Evolutionary conservation across 139 green algal genomes (phyloP), one percentile per base, ranked within the genome.

Genomic region (Prasinococcaceae sp.): DNA sequence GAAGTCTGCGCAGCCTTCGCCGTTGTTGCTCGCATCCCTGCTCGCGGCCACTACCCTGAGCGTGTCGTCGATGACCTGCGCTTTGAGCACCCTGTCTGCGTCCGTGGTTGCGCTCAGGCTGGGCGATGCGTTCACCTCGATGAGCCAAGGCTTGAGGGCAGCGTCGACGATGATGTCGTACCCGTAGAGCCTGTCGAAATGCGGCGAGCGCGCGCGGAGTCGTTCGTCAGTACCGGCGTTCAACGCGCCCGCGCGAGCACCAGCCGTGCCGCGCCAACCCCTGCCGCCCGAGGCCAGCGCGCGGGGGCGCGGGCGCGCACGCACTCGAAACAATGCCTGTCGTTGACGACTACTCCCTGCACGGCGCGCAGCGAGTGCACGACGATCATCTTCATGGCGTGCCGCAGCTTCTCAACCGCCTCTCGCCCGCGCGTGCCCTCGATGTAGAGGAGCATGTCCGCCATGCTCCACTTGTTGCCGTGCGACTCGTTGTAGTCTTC

Each of bases 241-340:
- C n/a, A n/a, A n/a, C n/a, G n/a, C n/a, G n/a, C n/a, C n/a, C n/a
- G n/a, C n/a, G n/a, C n/a, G n/a, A n/a, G n/a, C n/a, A n/a, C n/a
- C n/a, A n/a, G n/a, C n/a, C n/a, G n/a, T n/a, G n/a, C n/a, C n/a
- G n/a, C n/a, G n/a, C n/a, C n/a, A n/a, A n/a, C n/a, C n/a, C n/a
- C n/a, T n/a, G n/a, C n/a, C n/a, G n/a, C n/a, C n/a, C n/a, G n/a
- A n/a, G n/a, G n/a, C n/a, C n/a, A n/a, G n/a, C n/a, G n/a, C n/a
- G n/a, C n/a, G n/a, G n/a, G n/a, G n/a, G n/a, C n/a, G n/a, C n/a
- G n/a, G n/a, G n/a, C n/a, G n/a, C n/a, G n/a, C n/a, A n/a, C n/a
- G n/a, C n/a, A n/a, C 64, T 82, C 75, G 51, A 83, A 89, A 68
- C 77, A 84, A 50, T 82, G 78, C 1, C 65, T 50, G 61, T 90